Evolutionary conservation across 805 yeast species (phyloP).

Genomic region (Pichia cephalocereana): DNA sequence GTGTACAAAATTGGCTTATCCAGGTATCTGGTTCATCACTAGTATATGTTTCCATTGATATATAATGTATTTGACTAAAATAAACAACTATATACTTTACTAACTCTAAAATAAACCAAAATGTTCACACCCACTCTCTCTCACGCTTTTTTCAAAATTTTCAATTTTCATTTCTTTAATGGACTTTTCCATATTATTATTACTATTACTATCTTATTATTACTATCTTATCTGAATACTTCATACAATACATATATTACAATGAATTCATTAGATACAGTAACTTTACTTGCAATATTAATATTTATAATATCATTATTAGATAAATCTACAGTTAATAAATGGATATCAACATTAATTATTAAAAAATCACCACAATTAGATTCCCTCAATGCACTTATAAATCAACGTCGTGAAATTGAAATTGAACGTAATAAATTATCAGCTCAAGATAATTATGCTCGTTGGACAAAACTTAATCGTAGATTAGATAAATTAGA

Average conservation of each 20-base stretch:
- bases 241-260: too few relatives aligned
- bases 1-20: slow-evolving; percentile 72
- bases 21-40: slow-evolving; percentile 60
- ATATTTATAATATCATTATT: background rate
- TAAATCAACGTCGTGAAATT: slow-evolving; percentile 37
- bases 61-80: too few relatives aligned
- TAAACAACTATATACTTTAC: too few relatives aligned
- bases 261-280: background rate
- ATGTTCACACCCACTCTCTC: too few relatives aligned
- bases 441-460: slow-evolving; percentile 89
- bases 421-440: slow-evolving; percentile 48
- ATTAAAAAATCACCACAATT: background rate
- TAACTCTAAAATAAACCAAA: too few relatives aligned
- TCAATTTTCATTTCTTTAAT: too few relatives aligned
- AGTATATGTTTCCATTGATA: slow-evolving; percentile 15
- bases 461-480: slow-evolving; percentile 90
- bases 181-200: too few relatives aligned
- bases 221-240: too few relatives aligned
- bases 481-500: slow-evolving; percentile 54
- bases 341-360: background rate
- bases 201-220: too few relatives aligned
- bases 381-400: slow-evolving; percentile 23
- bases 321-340: background rate
- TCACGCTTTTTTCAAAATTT: too few relatives aligned
- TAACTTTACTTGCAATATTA: background rate